phyloP scores from a whole-genome alignment of 2,329 filamentous ascomycete species.

The Gliomastix tumulicola region DNA sequence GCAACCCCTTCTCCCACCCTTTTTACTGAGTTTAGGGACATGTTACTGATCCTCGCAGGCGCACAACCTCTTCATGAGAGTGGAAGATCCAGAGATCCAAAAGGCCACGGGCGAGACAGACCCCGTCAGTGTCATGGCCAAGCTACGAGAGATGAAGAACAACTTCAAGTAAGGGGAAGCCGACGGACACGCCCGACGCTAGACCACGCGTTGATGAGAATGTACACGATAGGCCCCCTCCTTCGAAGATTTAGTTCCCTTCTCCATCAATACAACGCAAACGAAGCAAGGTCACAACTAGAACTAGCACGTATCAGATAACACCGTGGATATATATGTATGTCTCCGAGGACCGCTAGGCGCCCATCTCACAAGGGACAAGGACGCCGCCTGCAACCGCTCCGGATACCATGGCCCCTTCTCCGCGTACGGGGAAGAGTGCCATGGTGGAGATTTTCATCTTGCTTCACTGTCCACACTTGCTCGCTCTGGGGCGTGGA shows the following conservation, averaged over 20 bases:
- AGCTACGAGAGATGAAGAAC: constrained; percentile 88
- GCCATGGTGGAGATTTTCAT: constrained; percentile 31
- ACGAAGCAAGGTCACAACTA: no score
- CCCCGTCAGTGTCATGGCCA: constrained; percentile 77
- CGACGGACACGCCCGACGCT: no score
- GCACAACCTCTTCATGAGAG: constrained; percentile 95
- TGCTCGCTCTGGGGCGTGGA: constrained; percentile 47
- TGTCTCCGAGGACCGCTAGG: constrained; percentile 30
- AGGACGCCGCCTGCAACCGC: constrained; percentile 19
- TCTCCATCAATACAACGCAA: no score
- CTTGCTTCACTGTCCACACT: constrained; percentile 67
- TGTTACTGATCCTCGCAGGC: constrained; percentile 38
- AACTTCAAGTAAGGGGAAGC: constrained; percentile 57
- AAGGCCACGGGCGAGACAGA: constrained; percentile 76
- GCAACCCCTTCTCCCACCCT: constrained; percentile 4
- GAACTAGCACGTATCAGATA: no score
- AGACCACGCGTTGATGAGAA: no score
- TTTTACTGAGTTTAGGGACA: background rate
- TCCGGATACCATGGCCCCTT: constrained; percentile 16
- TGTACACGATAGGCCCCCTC: no score
- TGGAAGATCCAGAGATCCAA: constrained; percentile 78
- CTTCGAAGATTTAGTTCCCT: no score
- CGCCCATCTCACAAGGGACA: constrained; percentile 14
- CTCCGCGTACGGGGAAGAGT: no score
- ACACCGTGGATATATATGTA: constrained; percentile 3